Evolutionary conservation across 1,284 basidiomycete genomes (phyloP), one percentile per base, ranked within the genome.

Genomic region (Pascua sp.): DNA sequence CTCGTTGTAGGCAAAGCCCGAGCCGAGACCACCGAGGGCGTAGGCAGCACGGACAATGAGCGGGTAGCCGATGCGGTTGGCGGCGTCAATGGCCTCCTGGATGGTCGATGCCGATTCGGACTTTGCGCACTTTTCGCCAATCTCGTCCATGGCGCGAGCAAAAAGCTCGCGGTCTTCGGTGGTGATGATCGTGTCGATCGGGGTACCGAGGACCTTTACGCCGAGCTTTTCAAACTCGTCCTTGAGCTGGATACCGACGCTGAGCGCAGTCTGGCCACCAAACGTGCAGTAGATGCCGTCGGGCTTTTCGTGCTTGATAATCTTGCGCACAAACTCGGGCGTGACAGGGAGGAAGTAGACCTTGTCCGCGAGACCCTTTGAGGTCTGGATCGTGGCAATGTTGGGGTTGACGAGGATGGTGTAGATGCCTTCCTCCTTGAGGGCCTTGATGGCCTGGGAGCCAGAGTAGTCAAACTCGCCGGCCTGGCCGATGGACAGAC

Each of bases 401-500:
- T 98, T 98, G 47, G 95, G 93, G 78, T 98, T 98, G 72, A 98
- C 87, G 72, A 98, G 87, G 76, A 98, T 91, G 50, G 95, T 98
- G 80, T 96, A 98, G 73, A 98, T 97, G 37, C 95, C 95, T 76
- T 98, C 95, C 77, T 94, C 91, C 79, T 98, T 97, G 65, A 98
- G 84, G 10, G 95, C 96, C 80, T 98, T 98, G 84, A 98, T 96
- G 12, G 95, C 95, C 78, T 98, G 95, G 46, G 91, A 95, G 61
- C 96, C 95, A 0, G 94, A 98, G 80, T 98, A 98, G 79, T 98
- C 95, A 78, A 98, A 98, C 79, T 98, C 96, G 67, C 95, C 95
- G 3, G 95, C 95, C 77, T 98, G 95, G 55, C 95, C 96, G 66
- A 98, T 98, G 18, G 91, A 96, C 32, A 98, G 82, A 69, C 95